Conservation (phyloP, 805 yeast genomes). For the Starmerella asiatica region DNA sequence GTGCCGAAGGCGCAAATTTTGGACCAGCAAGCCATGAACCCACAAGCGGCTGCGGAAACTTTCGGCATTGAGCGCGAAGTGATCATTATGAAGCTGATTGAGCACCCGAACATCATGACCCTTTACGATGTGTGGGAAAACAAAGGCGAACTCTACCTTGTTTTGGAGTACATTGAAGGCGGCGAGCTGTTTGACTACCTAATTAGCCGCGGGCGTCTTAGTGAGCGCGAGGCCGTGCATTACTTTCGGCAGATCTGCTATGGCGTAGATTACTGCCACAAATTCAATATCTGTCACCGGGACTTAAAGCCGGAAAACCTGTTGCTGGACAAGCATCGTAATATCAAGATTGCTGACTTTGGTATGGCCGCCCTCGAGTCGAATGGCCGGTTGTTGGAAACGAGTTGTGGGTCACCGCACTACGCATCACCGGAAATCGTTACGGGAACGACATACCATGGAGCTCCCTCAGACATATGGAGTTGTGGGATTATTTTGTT, state of each 20-base stretch:
- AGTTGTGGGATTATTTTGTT: conserved; percentile 92
- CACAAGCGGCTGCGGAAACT: conserved; percentile 31
- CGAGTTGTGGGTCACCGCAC: conserved; percentile 97
- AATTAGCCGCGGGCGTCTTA: conserved; percentile 75
- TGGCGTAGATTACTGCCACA: conserved; percentile 75
- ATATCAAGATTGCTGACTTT: conserved; percentile 93
- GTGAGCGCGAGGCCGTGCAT: conserved; percentile 77
- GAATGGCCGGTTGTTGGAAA: conserved; percentile 67
- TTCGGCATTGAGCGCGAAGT: conserved; percentile 96
- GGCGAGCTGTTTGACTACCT: conserved; percentile 91
- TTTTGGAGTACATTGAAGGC: conserved; percentile 90
- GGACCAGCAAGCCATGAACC: neutral
- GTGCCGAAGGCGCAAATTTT: conserved; percentile 68
- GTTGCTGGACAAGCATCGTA: conserved; percentile 64
- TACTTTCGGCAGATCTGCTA: conserved; percentile 78
- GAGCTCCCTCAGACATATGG: conserved; percentile 96
- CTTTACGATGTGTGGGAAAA: conserved; percentile 98
- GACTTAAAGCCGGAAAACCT: conserved; percentile 76
- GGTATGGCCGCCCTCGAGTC: conserved; percentile 98
- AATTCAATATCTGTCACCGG: conserved; percentile 75
- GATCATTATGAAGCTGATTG: conserved; percentile 87
- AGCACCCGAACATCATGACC: conserved; percentile 87
- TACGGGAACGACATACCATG: conserved; percentile 88
- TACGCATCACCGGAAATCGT: conserved; percentile 98
- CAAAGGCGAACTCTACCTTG: conserved; percentile 76